phyloP scores from a whole-genome alignment of 176 grass and related monocot species.

The Oryza meyeriana region DNA sequence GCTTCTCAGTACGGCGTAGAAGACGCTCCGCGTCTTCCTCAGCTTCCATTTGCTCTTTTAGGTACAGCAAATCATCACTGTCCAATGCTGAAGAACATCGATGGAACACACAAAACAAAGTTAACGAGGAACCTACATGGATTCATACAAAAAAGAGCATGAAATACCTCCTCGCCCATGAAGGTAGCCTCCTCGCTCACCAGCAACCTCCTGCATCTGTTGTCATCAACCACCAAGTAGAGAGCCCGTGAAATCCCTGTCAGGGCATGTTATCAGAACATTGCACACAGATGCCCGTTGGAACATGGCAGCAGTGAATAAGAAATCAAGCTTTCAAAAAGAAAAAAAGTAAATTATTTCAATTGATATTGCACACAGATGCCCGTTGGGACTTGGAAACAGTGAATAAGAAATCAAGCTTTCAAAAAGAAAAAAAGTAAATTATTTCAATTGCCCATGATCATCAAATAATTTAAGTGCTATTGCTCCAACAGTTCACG shows the following conservation, averaged over 20 bases:
- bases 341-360: background rate
- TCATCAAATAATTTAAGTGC: background rate
- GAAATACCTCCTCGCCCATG: conserved; percentile 93
- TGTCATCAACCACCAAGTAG: conserved; percentile 55
- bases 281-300: background rate
- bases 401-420: background rate
- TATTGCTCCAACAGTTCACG: background rate
- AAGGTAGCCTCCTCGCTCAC: conserved; percentile 96
- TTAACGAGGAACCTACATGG: background rate
- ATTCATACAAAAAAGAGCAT: conserved; percentile 22
- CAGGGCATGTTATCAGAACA: conserved; percentile 99
- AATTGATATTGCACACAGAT: conserved; percentile 1
- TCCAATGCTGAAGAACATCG: conserved; percentile 68
- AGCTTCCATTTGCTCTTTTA: conserved; percentile 99
- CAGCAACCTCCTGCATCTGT: conserved; percentile 99
- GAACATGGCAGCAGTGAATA: background rate
- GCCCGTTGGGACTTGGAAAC: background rate
- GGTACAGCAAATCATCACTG: conserved; percentile 96
- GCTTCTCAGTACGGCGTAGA: conserved; percentile 84
- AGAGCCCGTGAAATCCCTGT: conserved; percentile 95
- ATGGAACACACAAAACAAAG: conserved; percentile 16
- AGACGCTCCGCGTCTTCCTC: conserved; percentile 97
- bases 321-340: background rate
- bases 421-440: background rate
- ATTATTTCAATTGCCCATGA: background rate